These are phyloP conservation scores for Salix brachista DNA, from an alignment of 345 rosid species.

Conservation along the genomic window DNA sequence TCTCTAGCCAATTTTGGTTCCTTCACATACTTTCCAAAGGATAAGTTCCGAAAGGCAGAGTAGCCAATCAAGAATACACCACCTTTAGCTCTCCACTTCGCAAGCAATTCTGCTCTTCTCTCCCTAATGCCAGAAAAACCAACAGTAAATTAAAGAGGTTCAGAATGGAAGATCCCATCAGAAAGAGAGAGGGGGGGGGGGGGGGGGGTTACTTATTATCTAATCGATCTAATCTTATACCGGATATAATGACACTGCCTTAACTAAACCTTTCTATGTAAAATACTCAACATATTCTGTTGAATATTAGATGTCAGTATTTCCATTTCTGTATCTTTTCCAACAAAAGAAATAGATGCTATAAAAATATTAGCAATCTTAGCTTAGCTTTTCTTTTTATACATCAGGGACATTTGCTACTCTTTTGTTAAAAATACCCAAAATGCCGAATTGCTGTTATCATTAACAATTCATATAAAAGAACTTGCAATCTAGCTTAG, in stretches of 20 bases:
- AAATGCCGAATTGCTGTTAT: background rate
- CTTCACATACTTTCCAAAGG: conserved; percentile 82
- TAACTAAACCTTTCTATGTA: background rate
- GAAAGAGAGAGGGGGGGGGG: background rate
- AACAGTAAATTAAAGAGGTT: background rate
- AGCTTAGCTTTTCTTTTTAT: background rate
- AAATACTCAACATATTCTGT: background rate
- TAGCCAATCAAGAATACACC: conserved; percentile 92
- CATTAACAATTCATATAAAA: background rate
- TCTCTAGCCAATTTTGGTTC: conserved; percentile 67
- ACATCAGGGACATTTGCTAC: background rate
- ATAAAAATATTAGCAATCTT: background rate
- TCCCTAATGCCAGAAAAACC: conserved; percentile 51
- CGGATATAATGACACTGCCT: background rate
- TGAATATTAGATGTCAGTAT: background rate
- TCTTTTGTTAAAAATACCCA: background rate
- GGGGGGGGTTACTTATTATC: background rate
- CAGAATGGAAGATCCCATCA: background rate
- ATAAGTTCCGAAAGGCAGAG: conserved; percentile 81
- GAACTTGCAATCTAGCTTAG: background rate
- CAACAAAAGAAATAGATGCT: background rate
- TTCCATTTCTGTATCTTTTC: background rate
- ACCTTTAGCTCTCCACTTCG: conserved; percentile 89
- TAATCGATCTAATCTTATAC: background rate
- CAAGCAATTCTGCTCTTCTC: conserved; percentile 68